phyloP scores from a whole-genome alignment of 345 rosid species.

The Citrus hindsii region DNA sequence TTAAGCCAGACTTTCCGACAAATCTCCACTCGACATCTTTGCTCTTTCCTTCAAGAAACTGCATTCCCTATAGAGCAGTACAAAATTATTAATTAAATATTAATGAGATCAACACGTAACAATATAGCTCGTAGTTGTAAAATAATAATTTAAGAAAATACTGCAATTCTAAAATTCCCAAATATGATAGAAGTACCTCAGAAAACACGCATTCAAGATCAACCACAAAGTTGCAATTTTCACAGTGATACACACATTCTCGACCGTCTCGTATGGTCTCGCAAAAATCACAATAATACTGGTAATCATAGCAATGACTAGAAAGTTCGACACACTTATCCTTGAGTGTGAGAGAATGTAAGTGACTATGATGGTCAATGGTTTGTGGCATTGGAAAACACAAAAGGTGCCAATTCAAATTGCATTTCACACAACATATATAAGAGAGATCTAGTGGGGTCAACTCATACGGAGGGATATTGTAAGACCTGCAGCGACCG shows the following conservation, averaged over 20 bases:
- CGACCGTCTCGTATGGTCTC: background rate
- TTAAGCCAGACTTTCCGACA: background rate
- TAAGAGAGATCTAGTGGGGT: background rate
- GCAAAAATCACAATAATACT: background rate
- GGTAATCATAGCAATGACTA: background rate
- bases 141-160: no score
- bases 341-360: background rate
- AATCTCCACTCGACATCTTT: background rate
- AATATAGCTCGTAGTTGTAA: background rate
- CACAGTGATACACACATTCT: background rate
- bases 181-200: background rate
- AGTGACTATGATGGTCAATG: background rate
- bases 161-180: background rate
- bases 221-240: background rate
- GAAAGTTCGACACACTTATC: background rate
- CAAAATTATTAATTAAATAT: no score
- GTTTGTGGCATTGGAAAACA: background rate
- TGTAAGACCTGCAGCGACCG: fast-evolving
- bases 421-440: background rate
- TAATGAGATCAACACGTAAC: background rate
- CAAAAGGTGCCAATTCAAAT: background rate
- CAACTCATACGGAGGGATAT: background rate
- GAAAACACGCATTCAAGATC: background rate
- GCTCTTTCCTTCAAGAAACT: background rate
- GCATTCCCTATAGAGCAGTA: background rate